Percentiles rank a stretch among this genome's conserved stretches.
phyloP scores from a whole-genome alignment of 805 yeast species.

The Blastobotrys robertii region DNA sequence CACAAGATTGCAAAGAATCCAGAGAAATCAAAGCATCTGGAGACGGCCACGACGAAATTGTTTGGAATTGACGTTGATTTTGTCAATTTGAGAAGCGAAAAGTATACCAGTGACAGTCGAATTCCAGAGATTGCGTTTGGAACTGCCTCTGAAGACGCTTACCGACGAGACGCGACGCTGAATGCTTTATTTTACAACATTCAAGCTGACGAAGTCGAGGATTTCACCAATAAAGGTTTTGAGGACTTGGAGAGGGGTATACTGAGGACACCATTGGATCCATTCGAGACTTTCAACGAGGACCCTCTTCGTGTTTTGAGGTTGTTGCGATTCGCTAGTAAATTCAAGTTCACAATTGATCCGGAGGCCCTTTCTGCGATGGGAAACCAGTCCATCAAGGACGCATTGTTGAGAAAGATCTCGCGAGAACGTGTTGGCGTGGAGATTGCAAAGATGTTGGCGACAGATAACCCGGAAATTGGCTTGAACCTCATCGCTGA shows the following conservation, averaged over 20 bases:
- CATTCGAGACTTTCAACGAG: constrained; percentile 77
- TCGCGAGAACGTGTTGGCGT: constrained; percentile 85
- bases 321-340: constrained; percentile 74
- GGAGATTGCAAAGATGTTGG: constrained; percentile 70
- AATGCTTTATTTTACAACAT: constrained; percentile 88
- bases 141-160: constrained; percentile 85
- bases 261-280: constrained; percentile 80
- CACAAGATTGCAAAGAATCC: constrained; percentile 90
- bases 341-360: constrained; percentile 62
- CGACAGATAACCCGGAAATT: constrained; percentile 48
- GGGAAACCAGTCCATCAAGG: constrained; percentile 46
- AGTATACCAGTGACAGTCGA: constrained; percentile 70
- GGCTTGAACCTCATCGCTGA: constrained; percentile 53
- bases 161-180: constrained; percentile 88
- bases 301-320: constrained; percentile 90
- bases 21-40: constrained; percentile 90
- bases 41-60: constrained; percentile 87
- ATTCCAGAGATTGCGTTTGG: constrained; percentile 83
- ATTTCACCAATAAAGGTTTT: constrained; percentile 69
- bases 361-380: constrained; percentile 49
- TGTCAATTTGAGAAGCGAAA: constrained; percentile 83
- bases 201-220: constrained; percentile 61
- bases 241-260: constrained; percentile 61
- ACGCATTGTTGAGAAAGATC: constrained; percentile 58
- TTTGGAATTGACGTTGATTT: constrained; percentile 85